phyloP scores from a whole-genome alignment of 208 protist species.

The Acanthamoeba lenticulata region DNA sequence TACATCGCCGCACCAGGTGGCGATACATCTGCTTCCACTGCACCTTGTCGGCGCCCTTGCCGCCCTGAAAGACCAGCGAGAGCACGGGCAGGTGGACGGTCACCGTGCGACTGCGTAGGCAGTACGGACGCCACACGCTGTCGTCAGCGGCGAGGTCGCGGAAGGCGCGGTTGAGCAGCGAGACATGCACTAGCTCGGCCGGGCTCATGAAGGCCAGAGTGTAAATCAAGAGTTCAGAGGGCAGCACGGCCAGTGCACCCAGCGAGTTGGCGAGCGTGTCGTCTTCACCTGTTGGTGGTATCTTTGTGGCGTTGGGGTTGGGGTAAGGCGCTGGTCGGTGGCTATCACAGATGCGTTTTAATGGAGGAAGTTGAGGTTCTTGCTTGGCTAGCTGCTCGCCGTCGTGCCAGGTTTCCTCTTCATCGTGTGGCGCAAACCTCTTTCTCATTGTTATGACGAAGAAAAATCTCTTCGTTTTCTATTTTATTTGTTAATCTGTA shows the following conservation, averaged over 20 bases:
- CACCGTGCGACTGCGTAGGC: conserved; percentile 1
- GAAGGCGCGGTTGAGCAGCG: not conserved
- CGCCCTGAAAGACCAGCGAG: not conserved
- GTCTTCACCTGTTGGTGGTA: not conserved
- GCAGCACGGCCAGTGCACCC: not conserved
- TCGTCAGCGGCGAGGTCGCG: not conserved
- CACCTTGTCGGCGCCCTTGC: not conserved
- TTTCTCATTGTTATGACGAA: too few relatives aligned
- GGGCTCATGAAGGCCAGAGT: not conserved
- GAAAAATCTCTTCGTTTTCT: too few relatives aligned
- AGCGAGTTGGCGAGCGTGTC: not conserved
- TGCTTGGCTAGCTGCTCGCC: too few relatives aligned
- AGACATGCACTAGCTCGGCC: not conserved
- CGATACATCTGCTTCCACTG: not conserved
- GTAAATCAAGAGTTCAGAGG: not conserved
- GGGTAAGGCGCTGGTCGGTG: too few relatives aligned
- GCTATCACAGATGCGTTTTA: too few relatives aligned
- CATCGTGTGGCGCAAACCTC: too few relatives aligned
- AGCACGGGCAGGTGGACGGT: not conserved
- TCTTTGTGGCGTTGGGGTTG: too few relatives aligned
- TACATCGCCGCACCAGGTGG: not conserved
- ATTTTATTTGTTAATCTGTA: too few relatives aligned
- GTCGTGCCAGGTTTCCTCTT: too few relatives aligned
- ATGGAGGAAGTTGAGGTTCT: too few relatives aligned
- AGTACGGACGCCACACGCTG: not conserved